These are phyloP conservation scores for Pyrenophora teres DNA, from an alignment of 2,329 filamentous ascomycete genomes.

Conservation along the genomic window DNA sequence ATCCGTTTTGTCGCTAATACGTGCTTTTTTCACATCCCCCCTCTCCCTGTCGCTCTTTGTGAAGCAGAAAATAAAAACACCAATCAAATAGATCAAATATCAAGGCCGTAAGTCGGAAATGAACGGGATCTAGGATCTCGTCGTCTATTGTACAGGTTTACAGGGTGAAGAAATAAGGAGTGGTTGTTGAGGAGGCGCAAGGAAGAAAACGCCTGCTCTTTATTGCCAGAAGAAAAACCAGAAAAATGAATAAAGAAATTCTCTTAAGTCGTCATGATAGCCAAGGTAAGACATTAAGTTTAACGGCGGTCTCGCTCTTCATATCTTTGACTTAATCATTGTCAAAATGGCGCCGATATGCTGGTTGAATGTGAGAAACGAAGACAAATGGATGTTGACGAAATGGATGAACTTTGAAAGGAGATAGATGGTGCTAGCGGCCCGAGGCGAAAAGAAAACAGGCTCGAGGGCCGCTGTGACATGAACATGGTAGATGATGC, in stretches of 20 bases:
- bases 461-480: constrained; percentile 8
- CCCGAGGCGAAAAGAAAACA: constrained; percentile 11
- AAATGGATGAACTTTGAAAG: constrained; percentile 19
- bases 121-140: constrained; percentile 16
- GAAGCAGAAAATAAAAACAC: no score
- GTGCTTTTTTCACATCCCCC: constrained; percentile 36
- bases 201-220: not conserved
- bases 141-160: constrained; percentile 43
- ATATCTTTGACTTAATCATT: constrained; percentile 35
- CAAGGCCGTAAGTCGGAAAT: constrained; percentile 41
- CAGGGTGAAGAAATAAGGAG: constrained; percentile 15
- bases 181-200: constrained; percentile 10
- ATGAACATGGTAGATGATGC: constrained; percentile 26
- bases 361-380: constrained; percentile 22
- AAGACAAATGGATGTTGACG: constrained; percentile 22
- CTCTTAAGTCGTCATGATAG: constrained; percentile 40
- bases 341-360: constrained; percentile 31
- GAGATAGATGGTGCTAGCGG: constrained; percentile 22
- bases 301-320: constrained; percentile 27
- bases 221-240: constrained; percentile 11
- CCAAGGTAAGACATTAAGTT: constrained; percentile 47
- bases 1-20: constrained; percentile 41
- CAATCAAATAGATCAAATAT: constrained; percentile 20
- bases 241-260: constrained; percentile 2
- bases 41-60: no score